Evolutionary conservation across 371 early-diverging fungal genomes (phyloP).

Genomic region (Zopfochytrium polystomum): DNA sequence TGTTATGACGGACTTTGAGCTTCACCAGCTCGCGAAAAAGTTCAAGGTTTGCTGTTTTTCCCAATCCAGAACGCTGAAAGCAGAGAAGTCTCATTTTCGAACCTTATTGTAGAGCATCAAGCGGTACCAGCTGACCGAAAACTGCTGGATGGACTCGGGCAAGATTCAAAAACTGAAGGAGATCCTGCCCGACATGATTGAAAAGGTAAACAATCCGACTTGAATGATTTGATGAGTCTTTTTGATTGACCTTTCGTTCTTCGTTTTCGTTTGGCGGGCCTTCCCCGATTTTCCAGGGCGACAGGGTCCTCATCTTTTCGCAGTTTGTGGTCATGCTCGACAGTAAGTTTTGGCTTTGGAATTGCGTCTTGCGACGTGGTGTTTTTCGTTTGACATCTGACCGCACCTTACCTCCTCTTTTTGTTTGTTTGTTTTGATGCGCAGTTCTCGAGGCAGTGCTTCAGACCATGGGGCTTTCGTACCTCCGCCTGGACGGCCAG

Average conservation of each 20-base stretch:
- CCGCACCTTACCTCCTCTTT: too few species aligned
- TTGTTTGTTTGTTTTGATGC: background rate
- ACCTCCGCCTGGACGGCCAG: slow-evolving; percentile 53
- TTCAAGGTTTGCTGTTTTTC: slow-evolving; percentile 35
- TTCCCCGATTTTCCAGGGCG: slow-evolving; percentile 37
- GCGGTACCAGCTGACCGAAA: slow-evolving; percentile 52
- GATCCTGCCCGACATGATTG: slow-evolving; percentile 57
- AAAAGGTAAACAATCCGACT: slow-evolving; percentile 24
- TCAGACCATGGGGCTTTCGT: slow-evolving; percentile 54
- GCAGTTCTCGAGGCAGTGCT: slow-evolving; percentile 56
- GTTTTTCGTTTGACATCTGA: background rate
- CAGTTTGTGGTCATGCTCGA: slow-evolving; percentile 76
- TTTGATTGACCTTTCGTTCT: too few species aligned
- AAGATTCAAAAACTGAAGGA: slow-evolving; percentile 64
- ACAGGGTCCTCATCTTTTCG: slow-evolving; percentile 73
- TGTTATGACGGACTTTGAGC: slow-evolving; percentile 80
- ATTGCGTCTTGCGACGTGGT: background rate
- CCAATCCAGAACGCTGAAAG: background rate
- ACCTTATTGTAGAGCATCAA: slow-evolving; percentile 41
- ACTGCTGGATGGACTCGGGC: slow-evolving; percentile 74
- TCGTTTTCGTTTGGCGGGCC: background rate
- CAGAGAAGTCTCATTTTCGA: too few species aligned
- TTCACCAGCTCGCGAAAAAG: slow-evolving; percentile 66
- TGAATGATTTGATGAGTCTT: background rate
- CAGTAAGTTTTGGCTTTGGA: slow-evolving; percentile 9